Evolutionary conservation across 257 asterid species (phyloP), one percentile per base, ranked within the genome.

Genomic region (Pogostemon cablin): DNA sequence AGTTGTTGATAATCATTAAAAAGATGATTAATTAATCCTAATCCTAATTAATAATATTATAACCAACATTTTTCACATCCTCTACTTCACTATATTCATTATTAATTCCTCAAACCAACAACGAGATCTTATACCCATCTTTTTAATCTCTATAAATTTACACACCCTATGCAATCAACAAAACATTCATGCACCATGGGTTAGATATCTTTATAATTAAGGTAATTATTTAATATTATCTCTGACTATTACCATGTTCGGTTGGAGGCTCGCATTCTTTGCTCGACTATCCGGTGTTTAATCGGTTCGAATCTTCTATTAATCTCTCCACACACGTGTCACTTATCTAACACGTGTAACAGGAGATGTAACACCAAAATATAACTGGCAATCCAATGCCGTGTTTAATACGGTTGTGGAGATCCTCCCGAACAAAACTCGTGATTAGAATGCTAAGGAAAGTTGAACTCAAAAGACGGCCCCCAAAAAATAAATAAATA

Each of bases 1-100:
- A 84, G 96, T 91, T 78, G 97, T 82, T 89, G 75, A 73, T 61
- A 73, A 81, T 82, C 92, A 84, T 75, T 62, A 53, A 61, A 85
- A 79, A 77, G 75, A 69, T 75, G 75, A 6, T 70, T 75, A 73
- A 73, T 72, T 65, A 69, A 67, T n/a, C n/a, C n/a, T n/a, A n/a
- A n/a, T n/a, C n/a, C n/a, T n/a, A n/a, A n/a, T n/a, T n/a, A n/a
- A n/a, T n/a, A n/a, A n/a, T n/a, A n/a, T 75, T 40, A 70, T 73
- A 6, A 62, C 65, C 67, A 65, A 76, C 58, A 77, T 67, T 74
- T 74, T 84, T 76, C 93, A 77, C 67, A 80, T 72, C 2, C n/a
- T 46, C 3, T 46, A 7, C 54, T 48, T 10, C n/a, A 48, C 4
- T 11, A 48, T 1, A 11, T 48, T 48, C n/a, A 48, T 10, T 5